Evolutionary conservation across 441 rosid species (phyloP).

Genomic region (Erodium texanum): DNA sequence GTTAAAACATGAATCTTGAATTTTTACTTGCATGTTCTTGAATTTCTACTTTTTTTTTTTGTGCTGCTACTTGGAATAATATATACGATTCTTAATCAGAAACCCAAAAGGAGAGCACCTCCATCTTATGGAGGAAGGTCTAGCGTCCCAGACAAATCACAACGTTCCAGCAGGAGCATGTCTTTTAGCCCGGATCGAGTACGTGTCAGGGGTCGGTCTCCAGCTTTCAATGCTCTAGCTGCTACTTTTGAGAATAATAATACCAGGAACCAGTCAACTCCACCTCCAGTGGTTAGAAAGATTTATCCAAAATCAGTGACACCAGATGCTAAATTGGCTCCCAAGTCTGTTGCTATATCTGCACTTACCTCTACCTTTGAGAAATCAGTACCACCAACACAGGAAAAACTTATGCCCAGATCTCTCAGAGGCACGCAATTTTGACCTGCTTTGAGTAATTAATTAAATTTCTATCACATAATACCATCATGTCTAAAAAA

Average conservation of each 20-base stretch:
- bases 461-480: not conserved
- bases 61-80: not conserved
- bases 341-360: constrained; percentile 71
- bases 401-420: constrained; percentile 58
- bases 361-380: constrained; percentile 64
- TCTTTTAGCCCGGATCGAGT: constrained; percentile 91
- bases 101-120: constrained; percentile 79
- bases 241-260: constrained; percentile 80
- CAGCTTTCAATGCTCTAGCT: constrained; percentile 94
- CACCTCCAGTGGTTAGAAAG: constrained; percentile 90
- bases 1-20: not conserved
- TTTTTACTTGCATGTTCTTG: too few relatives aligned
- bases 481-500: not conserved
- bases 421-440: constrained; percentile 51
- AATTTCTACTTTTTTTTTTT: too few relatives aligned
- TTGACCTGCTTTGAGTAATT: not conserved
- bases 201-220: constrained; percentile 97
- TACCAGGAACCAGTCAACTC: constrained; percentile 86
- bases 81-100: constrained; percentile 41
- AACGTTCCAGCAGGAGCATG: constrained; percentile 99
- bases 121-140: constrained; percentile 80
- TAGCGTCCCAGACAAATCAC: constrained; percentile 70
- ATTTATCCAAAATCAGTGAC: constrained; percentile 71
- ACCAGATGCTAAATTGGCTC: constrained; percentile 47
- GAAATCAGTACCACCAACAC: constrained; percentile 44